Evolutionary conservation across 495 filamentous ascomycete species (phyloP).

Genomic region (Parathielavia appendiculata): DNA sequence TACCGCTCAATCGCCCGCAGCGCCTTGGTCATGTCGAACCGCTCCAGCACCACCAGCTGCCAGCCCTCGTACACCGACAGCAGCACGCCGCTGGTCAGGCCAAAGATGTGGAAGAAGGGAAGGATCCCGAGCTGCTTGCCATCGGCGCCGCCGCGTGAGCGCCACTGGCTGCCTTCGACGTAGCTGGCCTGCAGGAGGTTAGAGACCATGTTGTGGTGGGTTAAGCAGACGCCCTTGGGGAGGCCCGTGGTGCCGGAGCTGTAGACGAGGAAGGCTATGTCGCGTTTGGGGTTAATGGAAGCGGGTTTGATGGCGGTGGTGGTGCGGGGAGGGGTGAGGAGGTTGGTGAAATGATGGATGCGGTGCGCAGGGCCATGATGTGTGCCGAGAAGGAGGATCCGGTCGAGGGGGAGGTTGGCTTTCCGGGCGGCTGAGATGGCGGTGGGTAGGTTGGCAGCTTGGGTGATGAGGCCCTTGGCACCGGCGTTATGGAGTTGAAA

Average conservation of each 20-base stretch:
- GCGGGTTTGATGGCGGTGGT: conserved; percentile 34
- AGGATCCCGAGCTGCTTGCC: conserved; percentile 70
- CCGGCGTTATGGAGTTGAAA: conserved; percentile 80
- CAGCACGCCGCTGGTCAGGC: conserved; percentile 37
- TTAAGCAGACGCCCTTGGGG: conserved; percentile 91
- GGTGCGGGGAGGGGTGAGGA: conserved; percentile 45
- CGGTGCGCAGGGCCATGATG: conserved; percentile 52
- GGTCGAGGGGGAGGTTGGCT: conserved; percentile 58
- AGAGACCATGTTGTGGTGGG: conserved; percentile 73
- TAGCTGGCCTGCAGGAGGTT: conserved; percentile 53
- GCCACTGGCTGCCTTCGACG: conserved; percentile 56
- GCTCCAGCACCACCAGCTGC: conserved; percentile 67
- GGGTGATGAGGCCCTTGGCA: conserved; percentile 74
- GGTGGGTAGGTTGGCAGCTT: conserved; percentile 51
- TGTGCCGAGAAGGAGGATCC: conserved; percentile 77
- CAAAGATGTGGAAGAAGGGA: conserved; percentile 92
- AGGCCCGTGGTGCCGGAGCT: conserved; percentile 85
- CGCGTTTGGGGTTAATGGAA: conserved; percentile 49
- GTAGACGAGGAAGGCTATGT: conserved; percentile 70
- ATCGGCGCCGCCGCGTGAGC: conserved; percentile 54
- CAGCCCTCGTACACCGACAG: conserved; percentile 59
- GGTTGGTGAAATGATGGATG: conserved; percentile 72
- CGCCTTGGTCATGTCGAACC: conserved; percentile 77
- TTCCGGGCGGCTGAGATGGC: conserved; percentile 62
- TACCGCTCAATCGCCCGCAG: conserved; percentile 70